Conservation (phyloP, 176 grass and related monocot species). For the Otatea glauca region DNA sequence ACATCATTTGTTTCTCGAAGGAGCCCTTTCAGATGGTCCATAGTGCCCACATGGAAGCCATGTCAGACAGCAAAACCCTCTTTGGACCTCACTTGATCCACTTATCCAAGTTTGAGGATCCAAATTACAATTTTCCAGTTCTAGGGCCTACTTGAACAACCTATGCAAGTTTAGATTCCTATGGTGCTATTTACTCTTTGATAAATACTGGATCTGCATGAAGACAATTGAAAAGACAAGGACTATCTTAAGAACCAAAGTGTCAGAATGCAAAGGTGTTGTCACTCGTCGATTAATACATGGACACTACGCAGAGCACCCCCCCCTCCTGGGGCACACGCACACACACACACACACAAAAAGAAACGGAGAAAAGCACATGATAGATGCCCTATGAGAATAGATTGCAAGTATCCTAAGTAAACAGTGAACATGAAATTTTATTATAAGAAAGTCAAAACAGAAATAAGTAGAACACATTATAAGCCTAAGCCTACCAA, state of each 20-base stretch:
- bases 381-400: not conserved
- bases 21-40: not conserved
- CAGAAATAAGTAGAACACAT: not conserved
- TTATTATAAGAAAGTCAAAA: not conserved
- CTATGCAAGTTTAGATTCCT: not conserved
- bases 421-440: not conserved
- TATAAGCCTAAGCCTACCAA: not conserved
- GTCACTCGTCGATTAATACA: not conserved
- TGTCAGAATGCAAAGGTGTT: not conserved
- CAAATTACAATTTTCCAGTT: not conserved
- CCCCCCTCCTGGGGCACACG: too few species aligned
- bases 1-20: not conserved
- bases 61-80: not conserved
- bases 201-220: not conserved
- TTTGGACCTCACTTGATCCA: constrained; percentile 13
- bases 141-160: not conserved
- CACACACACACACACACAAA: too few species aligned
- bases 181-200: not conserved
- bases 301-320: too few species aligned
- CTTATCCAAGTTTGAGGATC: not conserved
- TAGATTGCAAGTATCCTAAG: not conserved
- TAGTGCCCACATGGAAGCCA: constrained; percentile 2
- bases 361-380: not conserved
- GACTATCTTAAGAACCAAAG: not conserved
- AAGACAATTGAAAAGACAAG: not conserved